Evolutionary conservation across 106 monocot genomes (phyloP).

Genomic region (Dactylorhiza incarnata): DNA sequence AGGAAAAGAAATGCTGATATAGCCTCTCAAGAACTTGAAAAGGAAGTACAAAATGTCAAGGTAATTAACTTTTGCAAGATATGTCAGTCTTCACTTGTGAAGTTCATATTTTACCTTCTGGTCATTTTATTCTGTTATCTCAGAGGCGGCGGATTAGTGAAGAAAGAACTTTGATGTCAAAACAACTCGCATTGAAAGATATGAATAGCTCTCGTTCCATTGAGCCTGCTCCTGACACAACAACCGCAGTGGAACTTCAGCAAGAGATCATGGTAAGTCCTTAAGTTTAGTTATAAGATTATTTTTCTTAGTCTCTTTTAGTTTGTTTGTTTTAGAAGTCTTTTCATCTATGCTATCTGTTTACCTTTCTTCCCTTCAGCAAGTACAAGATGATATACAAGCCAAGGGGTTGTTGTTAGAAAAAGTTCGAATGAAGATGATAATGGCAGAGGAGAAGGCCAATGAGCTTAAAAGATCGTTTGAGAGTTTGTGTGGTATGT

Average conservation of each 20-base stretch:
- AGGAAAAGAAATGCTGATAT: conserved; percentile 55
- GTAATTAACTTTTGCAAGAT: conserved; percentile 23
- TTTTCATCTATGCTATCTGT: not conserved
- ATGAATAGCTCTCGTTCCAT: conserved; percentile 43
- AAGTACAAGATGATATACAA: conserved; percentile 54
- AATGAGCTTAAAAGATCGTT: conserved; percentile 52
- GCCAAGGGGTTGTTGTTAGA: conserved; percentile 44
- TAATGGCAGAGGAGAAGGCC: conserved; percentile 39
- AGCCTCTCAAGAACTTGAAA: conserved; percentile 33
- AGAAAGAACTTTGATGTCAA: conserved; percentile 43
- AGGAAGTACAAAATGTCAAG: conserved; percentile 47
- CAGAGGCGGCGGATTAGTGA: conserved; percentile 56
- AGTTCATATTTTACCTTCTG: not conserved
- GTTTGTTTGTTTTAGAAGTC: not conserved
- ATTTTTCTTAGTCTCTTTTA: not conserved
- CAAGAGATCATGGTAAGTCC: conserved; percentile 71
- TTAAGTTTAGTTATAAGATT: not conserved
- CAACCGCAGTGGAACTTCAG: conserved; percentile 56
- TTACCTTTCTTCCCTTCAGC: conserved; percentile 23
- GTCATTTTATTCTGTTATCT: conserved; percentile 10
- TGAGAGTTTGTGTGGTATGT: conserved; percentile 71
- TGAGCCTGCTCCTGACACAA: conserved; percentile 29
- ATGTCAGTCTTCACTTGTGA: not conserved
- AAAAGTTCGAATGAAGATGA: conserved; percentile 33
- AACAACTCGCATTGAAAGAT: conserved; percentile 44